Evolutionary conservation across 352 stramenopile genomes (phyloP), one percentile per base, ranked within the genome.

Genomic region (Peronospora destructor): DNA sequence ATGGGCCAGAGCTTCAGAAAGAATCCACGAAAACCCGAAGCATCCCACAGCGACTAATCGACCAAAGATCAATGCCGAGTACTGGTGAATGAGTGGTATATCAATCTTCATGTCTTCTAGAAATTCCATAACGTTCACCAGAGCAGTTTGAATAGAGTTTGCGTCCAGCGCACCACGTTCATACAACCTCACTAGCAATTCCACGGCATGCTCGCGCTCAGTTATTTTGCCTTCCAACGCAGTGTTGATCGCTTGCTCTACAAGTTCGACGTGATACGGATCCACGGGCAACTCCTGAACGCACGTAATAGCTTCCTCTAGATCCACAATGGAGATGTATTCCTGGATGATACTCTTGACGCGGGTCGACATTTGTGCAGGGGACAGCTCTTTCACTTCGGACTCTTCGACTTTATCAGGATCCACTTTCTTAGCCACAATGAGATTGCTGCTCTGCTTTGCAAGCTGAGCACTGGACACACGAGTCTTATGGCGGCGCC

Each of bases 261-360:
- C 68, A 54, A 94, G 89, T 37, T 84, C 71, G 2, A 73, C 56
- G 38, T 82, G 73, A 36, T 58, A 69, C 1, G 72, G 60, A 7
- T 68, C 63, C 13, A 56, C 46, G 4, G 84, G 66, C 6, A 94
- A 61, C 41, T 94, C 84, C 12, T 71, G 68, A 6, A 94, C 71
- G 26, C 84, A 94, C 0, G 71, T 56, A 8, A 61, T 63, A 11
- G 81, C 83, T 69, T 94, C 84, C 44, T 90, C 68, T 32, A 91
- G 50, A 37, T 94, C 84, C 29, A 78, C 26, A 21, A 91, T 86
- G n/a, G 75, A 87, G 21, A 76, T 56, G 43, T 83, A 94, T 49
- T 94, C 84, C 42, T 92, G 68, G 32, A 94, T 86, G 36, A 89
- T 92, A 45, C 62, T 91, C 59, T 94, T 94, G 59, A 94, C 91